Conservation (phyloP, 228 moss, liverwort and hornwort genomes). For the Sphagnum fallax region DNA sequence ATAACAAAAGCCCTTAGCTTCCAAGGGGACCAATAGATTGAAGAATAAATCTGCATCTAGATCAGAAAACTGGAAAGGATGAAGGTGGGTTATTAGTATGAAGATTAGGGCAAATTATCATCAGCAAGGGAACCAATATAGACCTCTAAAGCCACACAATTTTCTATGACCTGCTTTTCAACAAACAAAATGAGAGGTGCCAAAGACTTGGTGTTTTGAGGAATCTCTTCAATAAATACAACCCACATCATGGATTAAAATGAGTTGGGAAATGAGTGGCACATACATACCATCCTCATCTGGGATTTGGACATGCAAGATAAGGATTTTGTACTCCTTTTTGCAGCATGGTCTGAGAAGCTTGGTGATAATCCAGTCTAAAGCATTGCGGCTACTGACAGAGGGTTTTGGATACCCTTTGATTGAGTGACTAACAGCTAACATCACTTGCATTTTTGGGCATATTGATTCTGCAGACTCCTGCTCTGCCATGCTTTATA, state of each 20-base stretch:
- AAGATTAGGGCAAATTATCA: no score
- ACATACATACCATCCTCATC: constrained; percentile 70
- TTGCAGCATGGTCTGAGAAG: constrained; percentile 18
- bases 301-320: constrained; percentile 74
- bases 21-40: no score
- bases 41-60: no score
- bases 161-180: no score
- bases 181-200: background rate
- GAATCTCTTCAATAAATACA: no score
- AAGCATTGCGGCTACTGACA: background rate
- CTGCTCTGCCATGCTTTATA: constrained; percentile 12
- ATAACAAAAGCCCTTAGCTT: background rate
- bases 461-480: background rate
- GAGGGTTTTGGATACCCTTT: background rate
- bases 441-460: background rate
- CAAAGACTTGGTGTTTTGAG: background rate
- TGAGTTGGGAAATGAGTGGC: no score
- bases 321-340: constrained; percentile 56
- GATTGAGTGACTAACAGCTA: background rate
- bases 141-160: no score
- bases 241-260: no score
- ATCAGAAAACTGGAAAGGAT: no score
- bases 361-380: background rate
- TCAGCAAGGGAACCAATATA: no score
- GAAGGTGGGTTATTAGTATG: no score